These are phyloP conservation scores for Croton setiger DNA, from an alignment of 441 rosid genomes.

Conservation along the genomic window DNA sequence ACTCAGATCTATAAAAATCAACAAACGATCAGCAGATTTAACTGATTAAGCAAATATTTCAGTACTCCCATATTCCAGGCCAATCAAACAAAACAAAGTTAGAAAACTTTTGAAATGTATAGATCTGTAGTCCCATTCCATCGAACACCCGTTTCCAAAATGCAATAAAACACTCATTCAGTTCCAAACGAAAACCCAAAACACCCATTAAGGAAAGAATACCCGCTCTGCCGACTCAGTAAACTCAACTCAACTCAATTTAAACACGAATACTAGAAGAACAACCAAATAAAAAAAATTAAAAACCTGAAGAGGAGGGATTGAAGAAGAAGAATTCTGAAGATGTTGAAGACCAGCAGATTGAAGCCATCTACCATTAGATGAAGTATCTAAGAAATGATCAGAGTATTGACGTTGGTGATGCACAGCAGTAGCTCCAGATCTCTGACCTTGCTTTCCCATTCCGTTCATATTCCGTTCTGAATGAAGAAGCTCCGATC, in stretches of 20 bases:
- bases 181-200: neutral
- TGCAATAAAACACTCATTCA: neutral
- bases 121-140: constrained; percentile 18
- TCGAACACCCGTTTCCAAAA: neutral
- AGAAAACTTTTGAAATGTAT: neutral
- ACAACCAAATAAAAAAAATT: neutral
- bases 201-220: neutral
- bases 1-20: constrained; percentile 32
- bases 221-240: neutral
- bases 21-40: neutral
- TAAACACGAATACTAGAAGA: neutral
- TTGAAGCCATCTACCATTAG: constrained; percentile 92
- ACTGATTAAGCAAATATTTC: neutral
- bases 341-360: constrained; percentile 91
- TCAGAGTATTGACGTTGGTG: constrained; percentile 90
- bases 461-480: constrained; percentile 56
- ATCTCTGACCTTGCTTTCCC: constrained; percentile 78
- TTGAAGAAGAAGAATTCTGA: constrained; percentile 44
- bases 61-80: neutral
- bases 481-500: neutral
- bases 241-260: neutral
- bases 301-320: constrained; percentile 59
- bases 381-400: constrained; percentile 59
- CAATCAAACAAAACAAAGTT: neutral
- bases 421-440: constrained; percentile 68